phyloP scores from a whole-genome alignment of 106 monocot species.

The Posidonia australis region DNA sequence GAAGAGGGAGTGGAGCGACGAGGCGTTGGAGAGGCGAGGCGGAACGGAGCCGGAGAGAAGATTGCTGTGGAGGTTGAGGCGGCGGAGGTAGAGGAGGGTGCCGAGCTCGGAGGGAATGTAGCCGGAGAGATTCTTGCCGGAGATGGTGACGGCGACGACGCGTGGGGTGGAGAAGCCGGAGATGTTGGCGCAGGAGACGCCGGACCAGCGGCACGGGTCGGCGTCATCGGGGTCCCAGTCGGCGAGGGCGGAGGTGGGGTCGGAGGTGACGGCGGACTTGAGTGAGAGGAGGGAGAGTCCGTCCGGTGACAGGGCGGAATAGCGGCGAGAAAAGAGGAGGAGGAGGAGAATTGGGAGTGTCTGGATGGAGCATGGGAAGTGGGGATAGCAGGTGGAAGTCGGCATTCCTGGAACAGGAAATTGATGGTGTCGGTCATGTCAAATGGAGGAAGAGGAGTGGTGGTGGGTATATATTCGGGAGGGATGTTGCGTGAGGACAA shows the following conservation, averaged over 20 bases:
- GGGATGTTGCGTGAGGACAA: neutral
- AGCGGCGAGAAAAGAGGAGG: neutral
- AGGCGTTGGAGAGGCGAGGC: constrained; percentile 49
- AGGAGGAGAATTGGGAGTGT: neutral
- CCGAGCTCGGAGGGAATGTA: constrained; percentile 90
- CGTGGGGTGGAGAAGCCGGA: constrained; percentile 35
- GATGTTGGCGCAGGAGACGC: constrained; percentile 56
- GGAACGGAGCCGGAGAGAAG: constrained; percentile 52
- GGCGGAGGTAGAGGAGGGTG: constrained; percentile 55
- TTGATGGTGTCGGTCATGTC: neutral
- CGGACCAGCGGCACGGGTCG: constrained; percentile 85
- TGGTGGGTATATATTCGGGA: neutral
- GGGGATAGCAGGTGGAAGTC: too few species aligned
- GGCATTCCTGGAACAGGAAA: too few species aligned
- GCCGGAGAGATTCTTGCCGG: constrained; percentile 70
- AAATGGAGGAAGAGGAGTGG: neutral
- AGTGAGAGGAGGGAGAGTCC: constrained; percentile 74
- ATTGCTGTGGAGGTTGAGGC: constrained; percentile 76
- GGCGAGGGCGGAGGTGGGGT: constrained; percentile 38
- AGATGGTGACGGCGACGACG: constrained; percentile 60
- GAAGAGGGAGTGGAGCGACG: constrained; percentile 75
- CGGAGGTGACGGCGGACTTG: constrained; percentile 65
- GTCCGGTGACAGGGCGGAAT: constrained; percentile 42
- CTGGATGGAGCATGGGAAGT: neutral
- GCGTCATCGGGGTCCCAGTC: constrained; percentile 32